These are phyloP conservation scores for Termitomyces sp. DNA, from an alignment of 768 basidiomycete species.

Conservation along the genomic window DNA sequence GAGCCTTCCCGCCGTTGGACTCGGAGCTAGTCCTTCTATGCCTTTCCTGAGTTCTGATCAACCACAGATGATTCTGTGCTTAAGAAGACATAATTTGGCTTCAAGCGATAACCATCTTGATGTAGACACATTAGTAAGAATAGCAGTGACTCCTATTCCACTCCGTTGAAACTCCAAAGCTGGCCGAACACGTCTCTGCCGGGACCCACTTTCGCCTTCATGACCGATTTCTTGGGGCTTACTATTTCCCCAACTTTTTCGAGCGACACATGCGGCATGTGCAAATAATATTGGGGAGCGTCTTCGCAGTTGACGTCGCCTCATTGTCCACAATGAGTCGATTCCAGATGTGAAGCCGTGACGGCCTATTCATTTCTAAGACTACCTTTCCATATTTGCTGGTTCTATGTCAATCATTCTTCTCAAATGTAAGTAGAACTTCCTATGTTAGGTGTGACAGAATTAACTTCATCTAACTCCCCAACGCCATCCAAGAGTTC, in stretches of 20 bases:
- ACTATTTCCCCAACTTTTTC: neutral
- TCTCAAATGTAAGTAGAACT: neutral
- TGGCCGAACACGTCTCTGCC: neutral
- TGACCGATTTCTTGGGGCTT: neutral
- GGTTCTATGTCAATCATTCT: constrained; percentile 1
- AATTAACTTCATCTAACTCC: neutral
- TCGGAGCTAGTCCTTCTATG: too few relatives aligned
- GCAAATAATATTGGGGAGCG: neutral
- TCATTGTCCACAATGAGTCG: neutral
- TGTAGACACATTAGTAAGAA: too few relatives aligned
- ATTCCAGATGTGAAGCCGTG: constrained; percentile 3
- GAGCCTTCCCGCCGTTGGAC: too few relatives aligned
- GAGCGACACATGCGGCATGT: neutral
- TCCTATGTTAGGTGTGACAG: neutral
- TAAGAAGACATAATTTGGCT: too few relatives aligned
- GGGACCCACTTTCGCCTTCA: neutral
- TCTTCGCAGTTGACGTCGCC: neutral
- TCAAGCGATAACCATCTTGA: too few relatives aligned
- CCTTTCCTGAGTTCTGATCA: too few relatives aligned
- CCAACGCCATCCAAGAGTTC: too few relatives aligned
- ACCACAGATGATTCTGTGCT: too few relatives aligned
- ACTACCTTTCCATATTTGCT: constrained; percentile 6
- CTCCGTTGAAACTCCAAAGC: neutral
- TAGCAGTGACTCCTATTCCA: too few relatives aligned
- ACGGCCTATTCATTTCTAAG: constrained; percentile 10